These are phyloP conservation scores for Solanum chacoense DNA, from an alignment of 305 asterid species.

Conservation along the genomic window DNA sequence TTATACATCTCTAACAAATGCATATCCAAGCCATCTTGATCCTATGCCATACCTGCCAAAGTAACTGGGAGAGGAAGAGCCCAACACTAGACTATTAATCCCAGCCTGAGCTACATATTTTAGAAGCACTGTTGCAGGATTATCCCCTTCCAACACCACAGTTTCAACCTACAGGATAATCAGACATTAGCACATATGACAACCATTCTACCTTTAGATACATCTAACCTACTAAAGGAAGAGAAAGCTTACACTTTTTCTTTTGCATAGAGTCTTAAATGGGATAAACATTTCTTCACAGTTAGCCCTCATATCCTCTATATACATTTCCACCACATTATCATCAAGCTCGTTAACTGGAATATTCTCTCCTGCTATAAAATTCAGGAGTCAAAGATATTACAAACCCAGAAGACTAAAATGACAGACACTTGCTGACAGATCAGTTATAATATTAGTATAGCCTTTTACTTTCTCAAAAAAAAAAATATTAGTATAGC, in stretches of 20 bases:
- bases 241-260: slow-evolving; percentile 29
- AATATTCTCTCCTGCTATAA: slow-evolving; percentile 53
- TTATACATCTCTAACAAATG: not conserved
- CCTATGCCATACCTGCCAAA: slow-evolving; percentile 38
- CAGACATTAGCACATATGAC: slow-evolving; percentile 2
- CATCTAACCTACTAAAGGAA: not conserved
- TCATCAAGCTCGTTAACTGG: slow-evolving; percentile 48
- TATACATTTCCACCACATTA: slow-evolving; percentile 42
- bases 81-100: slow-evolving; percentile 50
- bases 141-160: slow-evolving; percentile 66
- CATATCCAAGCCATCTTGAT: not conserved
- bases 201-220: not conserved
- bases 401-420: not conserved
- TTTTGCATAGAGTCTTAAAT: slow-evolving; percentile 28
- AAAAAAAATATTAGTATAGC: not conserved
- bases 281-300: slow-evolving; percentile 41
- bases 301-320: slow-evolving; percentile 45
- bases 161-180: slow-evolving; percentile 41
- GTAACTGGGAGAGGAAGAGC: slow-evolving; percentile 50
- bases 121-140: slow-evolving; percentile 59
- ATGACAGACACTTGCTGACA: not conserved
- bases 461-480: too few relatives aligned
- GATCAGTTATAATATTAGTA: not conserved
- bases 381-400: not conserved
- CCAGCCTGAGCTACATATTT: slow-evolving; percentile 44